phyloP scores from a whole-genome alignment of 257 asterid genomes.

The Capsicum chinense region DNA sequence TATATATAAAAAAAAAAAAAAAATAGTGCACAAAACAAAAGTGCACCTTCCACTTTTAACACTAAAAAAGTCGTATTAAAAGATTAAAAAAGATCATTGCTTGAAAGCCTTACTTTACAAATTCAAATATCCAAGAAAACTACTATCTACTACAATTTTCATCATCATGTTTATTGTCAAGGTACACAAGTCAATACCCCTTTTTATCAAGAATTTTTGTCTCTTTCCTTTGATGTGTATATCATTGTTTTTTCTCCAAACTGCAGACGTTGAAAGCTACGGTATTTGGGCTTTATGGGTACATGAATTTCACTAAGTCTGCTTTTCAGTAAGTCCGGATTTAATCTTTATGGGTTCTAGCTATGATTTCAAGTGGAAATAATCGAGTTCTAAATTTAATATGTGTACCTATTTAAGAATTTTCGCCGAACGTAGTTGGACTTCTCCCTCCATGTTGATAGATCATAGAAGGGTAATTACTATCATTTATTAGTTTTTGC shows the following conservation, averaged over 20 bases:
- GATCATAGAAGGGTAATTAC: background rate
- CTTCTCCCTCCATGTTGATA: background rate
- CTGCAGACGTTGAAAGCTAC: conserved; percentile 75
- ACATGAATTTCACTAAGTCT: conserved; percentile 78
- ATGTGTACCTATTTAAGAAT: background rate
- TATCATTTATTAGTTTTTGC: background rate
- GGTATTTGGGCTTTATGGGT: conserved; percentile 77
- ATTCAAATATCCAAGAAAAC: conserved; percentile 34
- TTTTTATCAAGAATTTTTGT: background rate
- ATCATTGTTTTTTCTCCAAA: conserved; percentile 20
- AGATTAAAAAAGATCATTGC: no score
- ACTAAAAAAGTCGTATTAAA: no score
- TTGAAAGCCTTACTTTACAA: conserved; percentile 35
- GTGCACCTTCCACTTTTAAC: no score
- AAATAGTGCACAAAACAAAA: no score
- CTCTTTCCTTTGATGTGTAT: background rate
- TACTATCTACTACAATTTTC: background rate
- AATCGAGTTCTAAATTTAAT: background rate
- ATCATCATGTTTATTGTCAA: conserved; percentile 72
- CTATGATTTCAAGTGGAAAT: no score
- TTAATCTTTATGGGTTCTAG: no score
- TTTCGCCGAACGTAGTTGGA: background rate
- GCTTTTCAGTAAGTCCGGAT: conserved; percentile 37
- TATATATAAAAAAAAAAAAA: no score
- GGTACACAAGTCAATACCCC: conserved; percentile 40